Evolutionary conservation across 202 grass and related monocot genomes (phyloP), one percentile per base, ranked within the genome.

Genomic region (Bolboschoenoplectus hybrid): DNA sequence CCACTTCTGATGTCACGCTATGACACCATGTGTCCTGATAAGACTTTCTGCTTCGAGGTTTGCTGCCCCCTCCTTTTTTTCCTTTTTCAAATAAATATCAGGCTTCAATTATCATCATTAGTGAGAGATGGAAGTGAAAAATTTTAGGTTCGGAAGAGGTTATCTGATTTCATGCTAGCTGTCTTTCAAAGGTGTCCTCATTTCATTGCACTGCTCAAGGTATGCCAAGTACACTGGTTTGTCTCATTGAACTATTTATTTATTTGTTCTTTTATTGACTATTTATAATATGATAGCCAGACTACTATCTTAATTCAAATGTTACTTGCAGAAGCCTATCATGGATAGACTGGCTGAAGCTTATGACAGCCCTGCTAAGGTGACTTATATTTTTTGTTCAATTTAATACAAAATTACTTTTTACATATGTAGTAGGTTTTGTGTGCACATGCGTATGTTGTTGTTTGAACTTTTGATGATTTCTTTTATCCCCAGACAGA

Each of bases 41-140:
- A 98, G 85, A 87, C 88, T 82, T 98, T 96, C 85, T 96, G 93
- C 58, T 96, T 96, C 16, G 88, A 98, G 96, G 96, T 98, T 79
- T n/a, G 74, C 52, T 9, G 2, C 7, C 1, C 3, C 20, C 44
- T 1, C 2, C n/a, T 17, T 32, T 83, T 77, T 36, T 58, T 61
- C 44, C 6, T 78, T 81, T 9, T 86, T 2, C 43, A 50, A 19
- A 49, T 63, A 40, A 66, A 56, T 83, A 63, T 84, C 10, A 78
- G 68, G 2, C 7, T 71, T 2, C 55, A 17, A 62, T 60, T 64
- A 63, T 3, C 26, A 74, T 62, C 52, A 77, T 60, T 63, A 2
- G 9, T 85, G 84, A 85, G 61, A 7, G 46, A 47, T 83, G 32
- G 19, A 83, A 63, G 60, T 52, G 47, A 87, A 69, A 83, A 43